Base-by-base conservation (phyloP, 2,329 filamentous ascomycete species). In the Drechslera avenae region DNA sequence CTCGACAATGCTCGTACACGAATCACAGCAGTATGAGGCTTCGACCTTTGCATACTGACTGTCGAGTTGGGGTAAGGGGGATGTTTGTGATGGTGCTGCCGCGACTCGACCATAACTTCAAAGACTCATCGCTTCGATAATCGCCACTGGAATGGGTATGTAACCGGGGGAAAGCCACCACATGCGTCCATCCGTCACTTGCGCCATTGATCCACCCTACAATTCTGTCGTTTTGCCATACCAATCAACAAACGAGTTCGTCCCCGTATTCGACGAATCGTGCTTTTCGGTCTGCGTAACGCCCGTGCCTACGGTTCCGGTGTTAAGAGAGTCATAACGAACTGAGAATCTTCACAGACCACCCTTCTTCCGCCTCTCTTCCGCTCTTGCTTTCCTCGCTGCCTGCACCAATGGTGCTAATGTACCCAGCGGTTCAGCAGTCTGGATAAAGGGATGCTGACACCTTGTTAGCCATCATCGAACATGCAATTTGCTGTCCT, bases 321-420 rank as follows among this genome's bases (percentile, higher is more conserved):
- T 46, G 53, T 61, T 63, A 57, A 71, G 60, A 68, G 57, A 59
- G 57, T 56, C 56, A 46, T 57, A 42, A 48, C 39, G 34, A 55
- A 59, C 48, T 37, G 35, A 51, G 48, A 63, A 59, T 53, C 54
- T 56, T 72, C 63, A 73, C 69, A 71, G 64, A 67, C 69, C 71
- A 52, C 77, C 78, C 69, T 81, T 81, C 66, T 78, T 79, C 53
- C 73, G 73, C 30, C 75, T 72, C 76, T 97, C 93, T 67, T 93
- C 88, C 19, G 89, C 89, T 72, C 92, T 84, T 58, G 91, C 91
- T 71, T 90, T 86, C 60, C 92, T 84, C 39, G 93, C 93, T 34
- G 91, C 89, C 67, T 87, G 85, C 44, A 97, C 93, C 52, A 97
- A 82, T 8, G 93, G 92, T 19, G 93, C 88, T 46, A 97, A 81